Conservation (phyloP, 2,329 filamentous ascomycete species). For the Paraconiothyrium sp. region DNA sequence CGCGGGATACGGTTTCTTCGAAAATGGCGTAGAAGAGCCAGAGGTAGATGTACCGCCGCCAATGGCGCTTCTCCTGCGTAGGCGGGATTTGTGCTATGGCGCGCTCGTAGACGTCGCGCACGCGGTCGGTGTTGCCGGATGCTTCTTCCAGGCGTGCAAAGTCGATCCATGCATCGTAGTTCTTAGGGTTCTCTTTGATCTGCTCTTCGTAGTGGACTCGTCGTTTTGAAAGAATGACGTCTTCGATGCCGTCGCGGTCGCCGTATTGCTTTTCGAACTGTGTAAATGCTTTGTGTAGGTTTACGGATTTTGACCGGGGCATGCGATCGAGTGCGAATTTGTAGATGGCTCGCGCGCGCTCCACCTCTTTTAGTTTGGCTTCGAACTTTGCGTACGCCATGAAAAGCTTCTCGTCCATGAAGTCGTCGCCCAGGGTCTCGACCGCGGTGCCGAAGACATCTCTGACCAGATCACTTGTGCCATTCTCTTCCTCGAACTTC, state of each 20-base stretch:
- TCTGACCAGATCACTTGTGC: constrained; percentile 88
- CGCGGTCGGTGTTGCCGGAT: constrained; percentile 80
- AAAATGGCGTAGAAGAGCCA: constrained; percentile 98
- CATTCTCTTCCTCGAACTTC: constrained; percentile 94
- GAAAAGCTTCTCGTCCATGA: constrained; percentile 95
- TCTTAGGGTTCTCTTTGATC: constrained; percentile 91
- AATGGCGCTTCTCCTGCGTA: constrained; percentile 95
- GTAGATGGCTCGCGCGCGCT: constrained; percentile 92
- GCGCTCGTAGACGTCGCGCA: constrained; percentile 92
- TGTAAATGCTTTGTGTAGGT: constrained; percentile 92
- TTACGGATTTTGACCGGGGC: constrained; percentile 83
- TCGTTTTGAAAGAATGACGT: constrained; percentile 94
- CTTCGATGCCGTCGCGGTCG: constrained; percentile 90
- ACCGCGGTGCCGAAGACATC: constrained; percentile 91
- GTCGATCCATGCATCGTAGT: constrained; percentile 98
- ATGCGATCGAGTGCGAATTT: constrained; percentile 95
- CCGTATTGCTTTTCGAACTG: constrained; percentile 99
- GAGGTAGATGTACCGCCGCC: constrained; percentile 95
- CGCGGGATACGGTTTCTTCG: constrained; percentile 88
- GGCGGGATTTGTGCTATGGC: constrained; percentile 96
- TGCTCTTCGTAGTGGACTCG: constrained; percentile 94
- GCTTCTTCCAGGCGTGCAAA: constrained; percentile 90
- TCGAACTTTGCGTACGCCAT: constrained; percentile 96
- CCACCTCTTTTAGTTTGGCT: constrained; percentile 92
- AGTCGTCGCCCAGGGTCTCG: constrained; percentile 90